Evolutionary conservation across 2,329 filamentous ascomycete genomes (phyloP), one percentile per base, ranked within the genome.

Genomic region (Colletotrichum liriopes): DNA sequence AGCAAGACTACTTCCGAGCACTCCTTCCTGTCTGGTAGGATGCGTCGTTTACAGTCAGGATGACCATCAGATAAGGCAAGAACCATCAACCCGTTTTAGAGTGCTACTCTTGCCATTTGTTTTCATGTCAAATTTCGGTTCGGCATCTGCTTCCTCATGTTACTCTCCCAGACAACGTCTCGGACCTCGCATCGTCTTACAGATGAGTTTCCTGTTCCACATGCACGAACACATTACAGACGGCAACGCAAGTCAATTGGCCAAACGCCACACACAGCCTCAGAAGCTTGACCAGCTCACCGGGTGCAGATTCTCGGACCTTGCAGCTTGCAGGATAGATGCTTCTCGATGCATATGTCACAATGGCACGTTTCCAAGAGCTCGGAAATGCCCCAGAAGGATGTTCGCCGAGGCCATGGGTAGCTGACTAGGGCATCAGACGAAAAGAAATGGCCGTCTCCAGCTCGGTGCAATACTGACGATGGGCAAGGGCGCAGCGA

Each of bases 341-440:
- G 39, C 39, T 32, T 29, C 26, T 29, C 49, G 49, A 18, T 52
- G 26, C 49, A 20, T 52, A 32, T 52, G 26, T 14, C 26, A 52
- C 49, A 52, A 11, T 20, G 26, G 26, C 39, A 60, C 37, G 26
- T 60, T 47, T 20, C 56, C 56, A 60, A 11, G 26, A 35, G 39
- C 41, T 60, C 37, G 56, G 56, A 47, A 47, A 14, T 45, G 41
- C 39, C 39, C 39, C 26, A 60, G 26, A 47, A 41, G 18, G n/a
- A 23, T 60, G 23, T 29, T 45, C 41, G n/a, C 18, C 7, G 5
- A n/a, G 18, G 11, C 56, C 26, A 35, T 16, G 12, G 23, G 18
- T 32, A 41, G 18, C 23, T 26, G 41, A 35, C 29, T 18, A 47
- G 26, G 11, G 29, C 29, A 45, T 45, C 26, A 47, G 39, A 61